Evolutionary conservation across 2,329 filamentous ascomycete species (phyloP).

Genomic region (Aureobasidium musti): DNA sequence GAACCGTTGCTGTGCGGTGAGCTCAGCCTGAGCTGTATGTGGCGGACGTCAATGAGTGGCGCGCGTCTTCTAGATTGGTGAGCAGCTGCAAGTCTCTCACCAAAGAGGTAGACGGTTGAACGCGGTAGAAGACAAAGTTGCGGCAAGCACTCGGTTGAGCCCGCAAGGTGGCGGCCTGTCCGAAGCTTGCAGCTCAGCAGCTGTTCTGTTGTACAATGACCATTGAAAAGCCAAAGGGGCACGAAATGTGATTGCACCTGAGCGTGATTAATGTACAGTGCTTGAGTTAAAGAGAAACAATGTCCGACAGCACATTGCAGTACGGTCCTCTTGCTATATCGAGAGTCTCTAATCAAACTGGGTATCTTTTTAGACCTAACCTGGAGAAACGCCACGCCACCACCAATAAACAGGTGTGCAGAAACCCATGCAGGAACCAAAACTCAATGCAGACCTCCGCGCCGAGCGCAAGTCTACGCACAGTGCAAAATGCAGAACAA

Average conservation of each 20-base stretch:
- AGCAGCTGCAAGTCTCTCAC: slow-evolving; percentile 18
- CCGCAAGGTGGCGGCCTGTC: slow-evolving; percentile 9
- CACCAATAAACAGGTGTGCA: slow-evolving; percentile 21
- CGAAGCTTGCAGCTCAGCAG: slow-evolving; percentile 3
- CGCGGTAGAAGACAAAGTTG: slow-evolving; percentile 19
- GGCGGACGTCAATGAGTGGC: slow-evolving; percentile 18
- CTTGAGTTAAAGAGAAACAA: slow-evolving; percentile 13
- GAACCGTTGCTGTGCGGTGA: slow-evolving; percentile 27
- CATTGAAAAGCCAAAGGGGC: slow-evolving; percentile 16
- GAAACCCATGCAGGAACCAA: slow-evolving; percentile 26
- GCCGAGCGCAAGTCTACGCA: neutral
- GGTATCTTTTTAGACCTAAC: slow-evolving; percentile 18
- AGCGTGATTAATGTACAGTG: slow-evolving; percentile 17
- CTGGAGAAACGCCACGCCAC: slow-evolving; percentile 20
- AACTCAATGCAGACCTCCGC: slow-evolving; percentile 18
- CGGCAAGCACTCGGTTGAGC: slow-evolving; percentile 25
- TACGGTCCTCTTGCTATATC: neutral
- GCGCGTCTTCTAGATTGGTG: neutral
- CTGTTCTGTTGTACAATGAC: neutral
- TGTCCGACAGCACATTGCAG: neutral
- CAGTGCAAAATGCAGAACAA: slow-evolving; percentile 3
- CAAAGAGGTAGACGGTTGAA: slow-evolving; percentile 13
- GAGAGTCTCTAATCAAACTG: slow-evolving; percentile 21
- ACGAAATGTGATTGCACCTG: slow-evolving; percentile 12
- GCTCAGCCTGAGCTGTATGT: slow-evolving; percentile 12